Conservation (phyloP, 139 green algal species). For the Haematococcus lacustris region DNA sequence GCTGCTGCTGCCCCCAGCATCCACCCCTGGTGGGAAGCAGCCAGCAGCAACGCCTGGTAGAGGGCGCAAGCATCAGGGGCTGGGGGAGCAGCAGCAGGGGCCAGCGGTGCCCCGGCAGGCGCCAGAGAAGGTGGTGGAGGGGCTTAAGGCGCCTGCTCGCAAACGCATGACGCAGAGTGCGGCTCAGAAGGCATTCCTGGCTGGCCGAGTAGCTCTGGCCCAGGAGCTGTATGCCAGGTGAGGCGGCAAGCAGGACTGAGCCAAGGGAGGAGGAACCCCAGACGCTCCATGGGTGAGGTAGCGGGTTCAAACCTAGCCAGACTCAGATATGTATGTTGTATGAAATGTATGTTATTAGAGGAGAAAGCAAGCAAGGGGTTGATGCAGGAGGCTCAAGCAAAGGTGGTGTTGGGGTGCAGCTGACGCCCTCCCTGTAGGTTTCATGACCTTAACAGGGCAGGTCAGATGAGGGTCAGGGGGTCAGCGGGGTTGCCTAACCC, state of each 20-base stretch:
- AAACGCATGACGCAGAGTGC: neutral
- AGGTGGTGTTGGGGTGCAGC: neutral
- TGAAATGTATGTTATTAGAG: neutral
- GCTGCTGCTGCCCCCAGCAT: too few species aligned
- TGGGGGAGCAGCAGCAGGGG: too few species aligned
- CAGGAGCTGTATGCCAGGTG: conserved; percentile 1
- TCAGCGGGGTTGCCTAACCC: neutral
- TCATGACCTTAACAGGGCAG: neutral
- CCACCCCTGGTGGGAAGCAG: too few species aligned
- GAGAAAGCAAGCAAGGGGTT: neutral
- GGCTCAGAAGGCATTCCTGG: neutral
- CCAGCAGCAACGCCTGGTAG: too few species aligned
- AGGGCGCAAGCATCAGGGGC: too few species aligned
- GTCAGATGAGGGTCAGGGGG: neutral
- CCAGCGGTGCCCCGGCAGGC: too few species aligned
- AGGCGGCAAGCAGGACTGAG: neutral
- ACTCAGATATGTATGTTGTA: neutral
- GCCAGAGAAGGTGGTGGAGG: too few species aligned
- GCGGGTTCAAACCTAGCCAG: neutral
- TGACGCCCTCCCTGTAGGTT: neutral
- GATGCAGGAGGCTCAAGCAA: neutral
- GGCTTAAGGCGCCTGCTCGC: too few species aligned
- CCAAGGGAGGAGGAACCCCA: neutral
- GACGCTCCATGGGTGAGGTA: neutral
- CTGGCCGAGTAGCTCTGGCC: neutral